Evolutionary conservation across 108 stramenopile genomes (phyloP).

Genomic region (Mediolabrus comicus): DNA sequence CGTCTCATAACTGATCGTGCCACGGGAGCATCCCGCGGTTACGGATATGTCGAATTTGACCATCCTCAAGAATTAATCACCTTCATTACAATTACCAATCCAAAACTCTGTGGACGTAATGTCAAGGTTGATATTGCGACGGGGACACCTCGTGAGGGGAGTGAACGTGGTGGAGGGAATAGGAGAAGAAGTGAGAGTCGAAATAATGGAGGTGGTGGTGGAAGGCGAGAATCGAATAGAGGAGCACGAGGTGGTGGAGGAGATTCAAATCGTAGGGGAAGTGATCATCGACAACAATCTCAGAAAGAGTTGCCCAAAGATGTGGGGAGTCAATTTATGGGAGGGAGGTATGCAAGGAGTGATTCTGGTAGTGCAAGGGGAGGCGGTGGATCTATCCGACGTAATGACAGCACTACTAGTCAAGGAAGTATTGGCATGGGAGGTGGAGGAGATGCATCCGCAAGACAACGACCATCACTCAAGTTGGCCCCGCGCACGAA

Average conservation of each 20-base stretch:
- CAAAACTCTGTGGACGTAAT: constrained; percentile 49
- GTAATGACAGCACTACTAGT: constrained; percentile 23
- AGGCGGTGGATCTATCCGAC: constrained; percentile 19
- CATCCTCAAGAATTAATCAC: constrained; percentile 34
- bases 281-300: constrained; percentile 5
- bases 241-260: constrained; percentile 7
- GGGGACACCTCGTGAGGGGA: constrained; percentile 6
- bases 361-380: constrained; percentile 13
- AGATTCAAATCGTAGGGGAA: constrained; percentile 10
- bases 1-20: constrained; percentile 26
- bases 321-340: constrained; percentile 34
- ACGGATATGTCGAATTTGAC: constrained; percentile 48
- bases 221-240: background rate
- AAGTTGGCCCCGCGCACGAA: constrained; percentile 70
- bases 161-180: constrained; percentile 15
- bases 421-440: background rate
- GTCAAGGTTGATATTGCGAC: constrained; percentile 72
- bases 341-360: constrained; percentile 34
- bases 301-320: background rate
- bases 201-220: background rate
- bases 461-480: constrained; percentile 57
- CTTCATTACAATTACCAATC: constrained; percentile 24
- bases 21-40: constrained; percentile 25
- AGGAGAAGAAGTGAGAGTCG: background rate
- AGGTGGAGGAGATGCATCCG: background rate